Evolutionary conservation across 805 yeast species (phyloP).

Genomic region (Ogataea neopini): DNA sequence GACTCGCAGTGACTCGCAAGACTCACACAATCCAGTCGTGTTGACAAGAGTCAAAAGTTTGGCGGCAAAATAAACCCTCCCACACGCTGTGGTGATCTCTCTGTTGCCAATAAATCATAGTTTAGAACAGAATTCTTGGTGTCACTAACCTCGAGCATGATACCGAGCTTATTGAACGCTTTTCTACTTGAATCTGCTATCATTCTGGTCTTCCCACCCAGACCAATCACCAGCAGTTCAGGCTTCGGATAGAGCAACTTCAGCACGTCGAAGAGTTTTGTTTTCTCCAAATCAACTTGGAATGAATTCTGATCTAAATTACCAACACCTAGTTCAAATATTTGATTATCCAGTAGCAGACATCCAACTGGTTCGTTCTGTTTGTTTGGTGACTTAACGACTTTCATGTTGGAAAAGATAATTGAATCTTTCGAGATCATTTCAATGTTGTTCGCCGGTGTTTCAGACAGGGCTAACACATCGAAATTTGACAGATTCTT

Average conservation of each 20-base stretch:
- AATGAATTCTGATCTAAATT: conserved; percentile 27
- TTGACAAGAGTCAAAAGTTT: conserved; percentile 45
- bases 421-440: conserved; percentile 56
- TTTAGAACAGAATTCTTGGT: conserved; percentile 66
- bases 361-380: conserved; percentile 45
- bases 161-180: conserved; percentile 56
- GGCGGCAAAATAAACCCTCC: conserved; percentile 76
- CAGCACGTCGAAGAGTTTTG: conserved; percentile 50
- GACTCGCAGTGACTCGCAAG: too few species aligned
- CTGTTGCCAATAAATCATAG: conserved; percentile 77
- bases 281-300: conserved; percentile 42
- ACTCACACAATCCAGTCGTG: too few species aligned
- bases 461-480: conserved; percentile 42
- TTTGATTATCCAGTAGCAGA: conserved; percentile 55
- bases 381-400: conserved; percentile 44
- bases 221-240: conserved; percentile 69
- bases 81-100: conserved; percentile 66
- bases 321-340: conserved; percentile 56
- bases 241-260: conserved; percentile 70
- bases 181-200: conserved; percentile 56
- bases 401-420: conserved; percentile 54
- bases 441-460: conserved; percentile 53
- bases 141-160: conserved; percentile 69
- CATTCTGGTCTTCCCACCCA: conserved; percentile 65
- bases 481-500: conserved; percentile 44